These are phyloP conservation scores for Pythium pyrilobum DNA, from an alignment of 352 stramenopile species.

Conservation along the genomic window DNA sequence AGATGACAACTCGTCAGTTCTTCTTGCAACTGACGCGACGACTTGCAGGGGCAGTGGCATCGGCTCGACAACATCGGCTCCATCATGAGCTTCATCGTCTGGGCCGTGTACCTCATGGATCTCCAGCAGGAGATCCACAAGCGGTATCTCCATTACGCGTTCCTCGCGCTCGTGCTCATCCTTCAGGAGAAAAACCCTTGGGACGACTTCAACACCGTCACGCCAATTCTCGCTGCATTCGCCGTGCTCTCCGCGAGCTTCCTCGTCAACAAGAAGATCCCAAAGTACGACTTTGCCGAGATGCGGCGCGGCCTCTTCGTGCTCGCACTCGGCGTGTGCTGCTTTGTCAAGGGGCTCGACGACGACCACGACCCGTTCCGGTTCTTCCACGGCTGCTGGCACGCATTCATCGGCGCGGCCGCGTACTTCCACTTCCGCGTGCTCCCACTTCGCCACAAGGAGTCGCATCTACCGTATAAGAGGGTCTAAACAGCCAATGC, in stretches of 20 bases:
- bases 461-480: slow-evolving; percentile 15
- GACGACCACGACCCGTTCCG: slow-evolving; percentile 72
- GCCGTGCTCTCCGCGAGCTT: slow-evolving; percentile 38
- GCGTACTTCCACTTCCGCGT: slow-evolving; percentile 74
- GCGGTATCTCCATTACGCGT: slow-evolving; percentile 66
- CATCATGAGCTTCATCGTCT: slow-evolving; percentile 79
- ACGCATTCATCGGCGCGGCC: slow-evolving; percentile 62
- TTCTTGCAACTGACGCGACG: background rate
- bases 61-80: slow-evolving; percentile 78
- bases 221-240: slow-evolving; percentile 45
- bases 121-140: slow-evolving; percentile 29
- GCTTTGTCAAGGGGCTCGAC: slow-evolving; percentile 60
- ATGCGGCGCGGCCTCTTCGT: slow-evolving; percentile 44
- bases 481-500: background rate
- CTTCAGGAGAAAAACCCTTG: slow-evolving; percentile 80
- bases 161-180: slow-evolving; percentile 52
- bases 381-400: slow-evolving; percentile 81
- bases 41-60: slow-evolving; percentile 61
- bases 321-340: slow-evolving; percentile 39
- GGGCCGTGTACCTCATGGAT: slow-evolving; percentile 76
- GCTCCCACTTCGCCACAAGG: slow-evolving; percentile 23
- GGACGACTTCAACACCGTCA: slow-evolving; percentile 51
- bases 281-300: slow-evolving; percentile 47
- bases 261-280: slow-evolving; percentile 30
- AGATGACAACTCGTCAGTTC: slow-evolving; percentile 9